Percentiles rank a stretch among this genome's conserved stretches.
Conservation (phyloP, 768 basidiomycete genomes). For the Phaeotremella fagi region DNA sequence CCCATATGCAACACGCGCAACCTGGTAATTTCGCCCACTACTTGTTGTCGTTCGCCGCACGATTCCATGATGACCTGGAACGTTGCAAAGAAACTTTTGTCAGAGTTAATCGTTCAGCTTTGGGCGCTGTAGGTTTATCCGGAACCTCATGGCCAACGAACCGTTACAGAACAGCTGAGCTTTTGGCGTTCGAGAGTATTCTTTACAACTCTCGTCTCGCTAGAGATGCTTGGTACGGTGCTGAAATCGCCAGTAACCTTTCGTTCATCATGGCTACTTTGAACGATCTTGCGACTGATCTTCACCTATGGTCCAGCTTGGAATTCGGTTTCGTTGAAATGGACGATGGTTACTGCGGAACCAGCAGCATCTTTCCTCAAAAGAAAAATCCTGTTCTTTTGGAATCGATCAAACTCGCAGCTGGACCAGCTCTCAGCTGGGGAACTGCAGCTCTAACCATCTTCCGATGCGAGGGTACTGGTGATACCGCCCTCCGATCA, state of each 20-base stretch:
- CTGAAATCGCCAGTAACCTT: conserved; percentile 7
- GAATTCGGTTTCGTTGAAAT: conserved; percentile 6
- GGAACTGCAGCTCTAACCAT: conserved; percentile 2
- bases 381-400: conserved; percentile 8
- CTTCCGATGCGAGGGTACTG: conserved; percentile 11
- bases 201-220: too few species aligned
- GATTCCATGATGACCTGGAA: too few species aligned
- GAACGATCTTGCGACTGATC: conserved; percentile 10
- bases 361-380: conserved; percentile 11
- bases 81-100: too few species aligned
- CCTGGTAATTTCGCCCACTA: too few species aligned
- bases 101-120: too few species aligned
- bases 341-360: conserved; percentile 7
- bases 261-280: conserved; percentile 8
- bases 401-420: conserved; percentile 1
- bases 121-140: too few species aligned
- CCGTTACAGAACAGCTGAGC: too few species aligned
- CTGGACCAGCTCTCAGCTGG: conserved; percentile 10
- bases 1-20: too few species aligned
- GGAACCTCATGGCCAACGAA: too few species aligned
- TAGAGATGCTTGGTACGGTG: conserved; percentile 12
- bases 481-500: conserved; percentile 6
- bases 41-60: too few species aligned
- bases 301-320: conserved; percentile 1
- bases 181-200: too few species aligned